Evolutionary conservation across 805 yeast species (phyloP).

Genomic region (Huiozyma naganishii): DNA sequence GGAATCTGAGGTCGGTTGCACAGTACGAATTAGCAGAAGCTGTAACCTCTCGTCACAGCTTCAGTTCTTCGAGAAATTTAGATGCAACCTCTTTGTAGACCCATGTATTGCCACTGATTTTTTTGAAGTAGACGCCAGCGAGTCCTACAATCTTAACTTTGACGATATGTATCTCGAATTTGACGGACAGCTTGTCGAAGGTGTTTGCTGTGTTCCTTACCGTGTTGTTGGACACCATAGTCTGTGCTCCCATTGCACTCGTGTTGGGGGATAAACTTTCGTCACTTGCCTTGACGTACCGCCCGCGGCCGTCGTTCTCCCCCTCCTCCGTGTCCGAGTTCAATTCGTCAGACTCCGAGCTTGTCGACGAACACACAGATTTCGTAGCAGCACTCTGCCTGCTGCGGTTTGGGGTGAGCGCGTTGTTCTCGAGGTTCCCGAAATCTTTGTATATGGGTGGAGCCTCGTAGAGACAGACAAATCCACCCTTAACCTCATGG

Average conservation of each 20-base stretch:
- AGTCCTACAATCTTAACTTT: slow-evolving; percentile 85
- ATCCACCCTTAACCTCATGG: slow-evolving; percentile 92
- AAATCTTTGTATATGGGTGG: neutral
- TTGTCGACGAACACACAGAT: neutral
- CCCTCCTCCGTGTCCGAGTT: no score
- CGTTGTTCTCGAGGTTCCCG: neutral
- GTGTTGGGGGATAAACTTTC: neutral
- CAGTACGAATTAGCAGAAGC: no score
- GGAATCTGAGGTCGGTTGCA: no score
- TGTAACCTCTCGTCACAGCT: slow-evolving; percentile 32
- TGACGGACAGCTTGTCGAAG: slow-evolving; percentile 44
- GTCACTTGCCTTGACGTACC: neutral
- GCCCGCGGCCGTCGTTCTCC: no score
- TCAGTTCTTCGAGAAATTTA: slow-evolving; percentile 64
- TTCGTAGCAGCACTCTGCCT: neutral
- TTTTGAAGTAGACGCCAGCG: slow-evolving; percentile 92
- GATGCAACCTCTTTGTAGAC: slow-evolving; percentile 85
- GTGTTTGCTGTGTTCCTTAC: neutral
- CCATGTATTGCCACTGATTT: slow-evolving; percentile 90
- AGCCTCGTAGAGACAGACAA: slow-evolving; percentile 46
- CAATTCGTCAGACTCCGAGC: neutral
- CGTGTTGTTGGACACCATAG: neutral
- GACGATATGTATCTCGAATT: slow-evolving; percentile 85
- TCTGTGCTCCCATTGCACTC: neutral
- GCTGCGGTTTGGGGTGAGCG: neutral